These are phyloP conservation scores for Lachancea dasiensis DNA, from an alignment of 805 yeast genomes.

Conservation along the genomic window DNA sequence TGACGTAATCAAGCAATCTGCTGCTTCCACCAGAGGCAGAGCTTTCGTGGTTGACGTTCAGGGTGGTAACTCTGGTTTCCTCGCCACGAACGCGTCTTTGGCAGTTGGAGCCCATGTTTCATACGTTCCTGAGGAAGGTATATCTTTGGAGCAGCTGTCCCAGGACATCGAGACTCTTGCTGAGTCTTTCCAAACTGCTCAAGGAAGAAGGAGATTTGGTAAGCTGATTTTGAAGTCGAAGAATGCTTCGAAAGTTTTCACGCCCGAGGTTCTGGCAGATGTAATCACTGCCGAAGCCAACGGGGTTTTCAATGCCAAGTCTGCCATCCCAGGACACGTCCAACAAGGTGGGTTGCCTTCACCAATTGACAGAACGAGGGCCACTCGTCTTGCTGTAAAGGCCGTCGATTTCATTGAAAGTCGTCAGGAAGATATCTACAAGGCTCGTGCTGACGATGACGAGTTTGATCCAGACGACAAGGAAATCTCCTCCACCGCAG, in stretches of 20 bases:
- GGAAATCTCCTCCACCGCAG: constrained; percentile 49
- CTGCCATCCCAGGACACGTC: constrained; percentile 82
- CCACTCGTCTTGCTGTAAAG: constrained; percentile 63
- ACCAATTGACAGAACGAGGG: constrained; percentile 70
- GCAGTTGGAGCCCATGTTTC: constrained; percentile 83
- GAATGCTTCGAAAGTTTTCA: constrained; percentile 63
- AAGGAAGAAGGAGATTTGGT: constrained; percentile 64
- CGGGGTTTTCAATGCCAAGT: constrained; percentile 66
- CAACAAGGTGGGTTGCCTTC: constrained; percentile 81
- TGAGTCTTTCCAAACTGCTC: constrained; percentile 51
- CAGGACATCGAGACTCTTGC: constrained; percentile 59
- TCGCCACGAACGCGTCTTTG: constrained; percentile 79
- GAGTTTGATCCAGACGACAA: constrained; percentile 28
- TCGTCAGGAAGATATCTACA: constrained; percentile 23
- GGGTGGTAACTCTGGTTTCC: constrained; percentile 94
- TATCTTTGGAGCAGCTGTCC: constrained; percentile 53
- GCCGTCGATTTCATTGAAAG: constrained; percentile 64
- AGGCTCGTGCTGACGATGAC: constrained; percentile 31
- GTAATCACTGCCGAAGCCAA: constrained; percentile 55
- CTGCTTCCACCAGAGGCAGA: constrained; percentile 89
- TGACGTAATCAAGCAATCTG: constrained; percentile 91
- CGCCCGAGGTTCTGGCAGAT: constrained; percentile 64
- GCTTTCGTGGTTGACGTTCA: constrained; percentile 96
- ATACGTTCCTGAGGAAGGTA: constrained; percentile 70
- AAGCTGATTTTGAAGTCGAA: constrained; percentile 62